These are phyloP conservation scores for Pichia sp. DNA, from an alignment of 1,139 yeast genomes.

Conservation along the genomic window DNA sequence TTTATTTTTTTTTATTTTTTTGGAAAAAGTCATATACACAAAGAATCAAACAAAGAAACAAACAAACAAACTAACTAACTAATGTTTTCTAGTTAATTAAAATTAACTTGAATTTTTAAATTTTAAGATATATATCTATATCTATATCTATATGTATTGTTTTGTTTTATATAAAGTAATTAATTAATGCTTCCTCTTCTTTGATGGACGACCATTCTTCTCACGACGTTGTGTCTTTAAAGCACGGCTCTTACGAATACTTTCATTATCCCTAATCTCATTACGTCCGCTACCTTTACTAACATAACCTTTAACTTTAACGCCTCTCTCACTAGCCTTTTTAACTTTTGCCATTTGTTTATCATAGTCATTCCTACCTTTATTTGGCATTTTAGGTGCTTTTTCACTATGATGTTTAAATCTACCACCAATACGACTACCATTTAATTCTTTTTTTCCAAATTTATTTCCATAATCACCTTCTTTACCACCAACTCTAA, in stretches of 20 bases:
- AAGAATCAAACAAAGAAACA: too few species aligned
- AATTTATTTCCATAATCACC: conserved; percentile 27
- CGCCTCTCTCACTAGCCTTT: conserved; percentile 73
- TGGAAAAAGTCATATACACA: too few species aligned
- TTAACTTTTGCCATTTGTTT: conserved; percentile 78
- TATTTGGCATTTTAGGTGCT: conserved; percentile 89
- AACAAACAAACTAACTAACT: too few species aligned
- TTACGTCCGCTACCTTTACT: conserved; percentile 41
- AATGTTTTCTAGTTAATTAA: too few species aligned
- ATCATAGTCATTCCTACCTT: conserved; percentile 78
- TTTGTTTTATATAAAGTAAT: too few species aligned
- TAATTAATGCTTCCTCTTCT: conserved; percentile 27
- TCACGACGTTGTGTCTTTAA: conserved; percentile 65
- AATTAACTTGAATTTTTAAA: too few species aligned
- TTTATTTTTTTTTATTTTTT: too few species aligned
- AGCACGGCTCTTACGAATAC: conserved; percentile 73
- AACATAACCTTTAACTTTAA: conserved; percentile 63
- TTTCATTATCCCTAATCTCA: conserved; percentile 65
- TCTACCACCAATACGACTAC: conserved; percentile 35
- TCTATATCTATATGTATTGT: too few species aligned
- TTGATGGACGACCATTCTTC: conserved; percentile 82
- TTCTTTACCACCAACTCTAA: conserved; percentile 44
- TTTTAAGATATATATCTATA: too few species aligned
- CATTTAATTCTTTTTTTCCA: conserved; percentile 22
- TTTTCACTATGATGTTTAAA: conserved; percentile 68